Base-by-base conservation (phyloP, 2,329 filamentous ascomycete genomes). In the Dactylellina parvicollis region DNA sequence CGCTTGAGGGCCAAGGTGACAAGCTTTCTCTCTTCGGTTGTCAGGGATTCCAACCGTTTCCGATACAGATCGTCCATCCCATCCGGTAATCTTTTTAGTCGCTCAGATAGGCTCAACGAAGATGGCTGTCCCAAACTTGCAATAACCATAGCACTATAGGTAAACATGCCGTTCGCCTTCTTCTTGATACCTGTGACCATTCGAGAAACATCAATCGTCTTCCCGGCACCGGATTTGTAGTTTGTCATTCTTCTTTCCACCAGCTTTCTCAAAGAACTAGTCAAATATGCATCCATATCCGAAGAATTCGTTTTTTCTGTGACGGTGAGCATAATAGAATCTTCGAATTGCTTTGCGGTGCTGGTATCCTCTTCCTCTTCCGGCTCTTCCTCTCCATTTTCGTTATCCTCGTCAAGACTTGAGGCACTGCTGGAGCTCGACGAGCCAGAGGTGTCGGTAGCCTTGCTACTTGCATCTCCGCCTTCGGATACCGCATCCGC, bases 101-200 rank as follows among this genome's bases (percentile, higher is more conserved):
- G 47, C 36, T 66, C 60, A 1, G 60, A 28, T 14, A 73, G n/a
- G 28, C 69, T 73, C 8, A 73, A 28, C 1, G 69, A 56, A 3
- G 69, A 73, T 7, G 69, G 69, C 28, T 73, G 69, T 2, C 69
- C 69, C 40, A 73, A 55, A 46, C 69, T 73, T 2, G 69, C 60
- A 10, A 73, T 55, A n/a, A 73, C 69, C 69, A 73, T 73, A 3
- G 69, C 69, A 10, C 69, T 66, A 16, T 73, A 73, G 1, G 69
- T 73, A 22, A 73, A 73, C 69, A 73, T 73, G 14, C 69, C 69
- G 20, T 73, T 73, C 10, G 69, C 69, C 22, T 73, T 73, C 69
- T 66, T 73, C 36, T 73, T 73, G 32, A 73, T 73, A 26, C 60
- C 69, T 14, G 61, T 55, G 3, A 73, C 60, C 60, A 73, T 73